Evolutionary conservation across 768 basidiomycete genomes (phyloP), one percentile per base, ranked within the genome.

Genomic region (Phanerodontia chrysosporium): DNA sequence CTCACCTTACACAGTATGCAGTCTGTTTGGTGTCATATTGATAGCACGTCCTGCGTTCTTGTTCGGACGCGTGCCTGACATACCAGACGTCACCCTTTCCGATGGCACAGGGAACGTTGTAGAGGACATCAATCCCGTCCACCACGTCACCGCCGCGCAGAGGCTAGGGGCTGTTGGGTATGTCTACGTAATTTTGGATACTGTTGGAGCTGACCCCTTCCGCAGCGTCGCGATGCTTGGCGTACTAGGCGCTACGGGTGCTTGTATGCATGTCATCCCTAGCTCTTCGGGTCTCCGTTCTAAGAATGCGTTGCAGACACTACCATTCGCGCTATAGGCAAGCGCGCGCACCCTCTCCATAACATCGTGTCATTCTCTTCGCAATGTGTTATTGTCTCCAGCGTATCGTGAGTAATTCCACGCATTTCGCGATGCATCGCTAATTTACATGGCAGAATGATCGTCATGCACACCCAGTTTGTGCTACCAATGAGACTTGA

Each of bases 1-100:
- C 28, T 16, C 59, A 42, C 22, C 2, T 18, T 3, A 22, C 21
- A 6, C 65, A 82, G 83, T 87, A 8, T 78, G 80, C 49, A 87
- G 90, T 69, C 77, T 95, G 30, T 45, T 81, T 9, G 94, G 93
- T 0, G 91, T 93, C 9, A 69, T 95, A 14, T 76, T 94, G 8
- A 92, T 97, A 51, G 90, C 92, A 12, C 78, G 90, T 35, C 94
- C 94, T 0, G 73, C 79, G 0, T 83, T 85, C 53, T 64, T 97
- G 7, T 95, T 97, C 64, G 87, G 86, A 2, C 57, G 61, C 56
- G 51, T 60, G 28, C 27, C 62, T 51, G 36, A 52, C 48, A 32
- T 49, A 45, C 6, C 42, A 35, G 44, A 52, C 42, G 28, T 56
- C 46, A 18, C 30, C 30, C 29, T 58, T 2, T 27, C 60, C 9